Base-by-base conservation (phyloP, 116 monocot species). In the Phalaenopsis hybrid region DNA sequence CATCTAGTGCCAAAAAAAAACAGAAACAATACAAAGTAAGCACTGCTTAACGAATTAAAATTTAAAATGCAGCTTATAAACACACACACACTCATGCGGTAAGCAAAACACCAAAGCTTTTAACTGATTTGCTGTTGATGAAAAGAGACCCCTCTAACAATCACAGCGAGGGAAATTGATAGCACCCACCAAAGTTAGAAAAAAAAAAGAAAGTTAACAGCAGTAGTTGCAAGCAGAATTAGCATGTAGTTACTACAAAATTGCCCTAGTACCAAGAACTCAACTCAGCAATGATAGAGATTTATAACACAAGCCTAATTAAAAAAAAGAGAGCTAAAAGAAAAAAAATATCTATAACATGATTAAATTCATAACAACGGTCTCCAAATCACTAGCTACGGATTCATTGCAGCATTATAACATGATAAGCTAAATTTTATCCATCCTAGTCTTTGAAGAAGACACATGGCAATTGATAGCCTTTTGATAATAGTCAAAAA, bases 1-100 rank as follows among this genome's bases (percentile, higher is more conserved):
- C 77, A 77, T 77, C 77, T 49, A n/a, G 18, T 50, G 51, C 49
- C 6, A 28, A 25, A 50, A 77, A 25, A 77, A n/a, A 50, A 44
- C 0, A 48, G 20, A 44, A 16, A 44, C 6, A 61, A 51, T n/a
- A 16, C 44, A 4, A 46, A 46, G 20, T 46, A 45, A 75, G 75
- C 4, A 44, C 46, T 50, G 8, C 52, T 52, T 13, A 0, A 51
- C 3, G 20, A 4, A 77, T 31, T 28, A 77, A 48, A 77, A 51
- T 25, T 50, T 10, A 55, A 55, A 55, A 55, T 17, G 4, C 13
- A 17, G 48, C 6, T 41, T 41, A 41, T 41, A 4, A 0, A 41
- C 41, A 41, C 41, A 41, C 41, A 41, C 41, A 41, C 41, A 41
- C 41, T 41, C 41, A 41, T 41, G 41, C 41, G 41, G 41, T 41